Evolutionary conservation across 805 yeast genomes (phyloP).

Genomic region (Cyberlindnera veronae): DNA sequence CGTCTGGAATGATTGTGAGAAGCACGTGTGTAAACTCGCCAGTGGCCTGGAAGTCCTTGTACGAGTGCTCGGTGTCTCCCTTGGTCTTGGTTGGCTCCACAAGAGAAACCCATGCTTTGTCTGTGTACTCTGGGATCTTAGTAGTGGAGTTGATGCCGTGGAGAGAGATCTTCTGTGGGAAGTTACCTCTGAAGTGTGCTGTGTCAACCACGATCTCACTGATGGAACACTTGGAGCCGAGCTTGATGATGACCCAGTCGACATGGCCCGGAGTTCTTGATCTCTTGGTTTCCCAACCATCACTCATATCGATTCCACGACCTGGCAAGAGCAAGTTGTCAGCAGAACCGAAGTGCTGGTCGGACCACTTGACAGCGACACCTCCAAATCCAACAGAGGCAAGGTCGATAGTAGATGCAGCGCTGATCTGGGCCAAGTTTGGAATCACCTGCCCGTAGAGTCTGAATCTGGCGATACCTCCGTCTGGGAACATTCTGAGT

Average conservation of each 20-base stretch:
- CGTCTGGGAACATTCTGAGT: conserved; percentile 94
- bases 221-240: conserved; percentile 64
- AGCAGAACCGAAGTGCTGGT: conserved; percentile 93
- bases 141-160: conserved; percentile 48
- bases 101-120: conserved; percentile 55
- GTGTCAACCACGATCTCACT: conserved; percentile 75
- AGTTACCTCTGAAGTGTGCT: conserved; percentile 92
- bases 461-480: conserved; percentile 95
- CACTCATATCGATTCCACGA: conserved; percentile 93
- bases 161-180: conserved; percentile 77
- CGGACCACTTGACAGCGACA: conserved; percentile 76
- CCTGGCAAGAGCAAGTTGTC: conserved; percentile 90
- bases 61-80: conserved; percentile 81
- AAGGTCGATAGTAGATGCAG: conserved; percentile 49
- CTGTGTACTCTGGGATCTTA: conserved; percentile 39
- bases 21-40: conserved; percentile 64
- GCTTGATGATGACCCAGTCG: conserved; percentile 86
- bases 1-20: conserved; percentile 88
- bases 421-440: conserved; percentile 42
- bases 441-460: conserved; percentile 82
- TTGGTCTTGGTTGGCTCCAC: conserved; percentile 70
- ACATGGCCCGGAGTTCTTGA: conserved; percentile 79
- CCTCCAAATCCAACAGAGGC: conserved; percentile 89
- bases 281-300: conserved; percentile 97
- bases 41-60: conserved; percentile 26